Base-by-base conservation (phyloP, 129 eudicot species). In the Helianthus tuberosus region DNA sequence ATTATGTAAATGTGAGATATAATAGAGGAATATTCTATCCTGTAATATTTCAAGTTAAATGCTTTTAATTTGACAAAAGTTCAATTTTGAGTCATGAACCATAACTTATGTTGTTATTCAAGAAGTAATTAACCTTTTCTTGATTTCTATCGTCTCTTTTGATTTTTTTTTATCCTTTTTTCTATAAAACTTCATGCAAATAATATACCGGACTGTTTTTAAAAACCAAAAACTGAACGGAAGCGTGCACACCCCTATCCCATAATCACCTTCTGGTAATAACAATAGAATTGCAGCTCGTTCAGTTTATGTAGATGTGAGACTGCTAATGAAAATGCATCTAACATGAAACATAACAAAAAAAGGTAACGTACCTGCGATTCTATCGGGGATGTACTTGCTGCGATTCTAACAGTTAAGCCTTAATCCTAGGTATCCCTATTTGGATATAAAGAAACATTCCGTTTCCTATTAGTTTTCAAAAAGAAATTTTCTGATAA, bases 351-450 rank as follows among this genome's bases (percentile, higher is more conserved):
- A 36, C 5, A 53, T 61, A 15, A 38, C 29, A 14, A 39, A 72
- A 72, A 29, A 10, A 17, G 36, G 10, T 14, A 35, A 48, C 11
- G 17, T 84, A 89, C 98, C 98, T 82, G 91, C 96, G 69, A 93
- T 39, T 59, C 92, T 86, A 63, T 93, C 98, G 7, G 96, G 98
- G 66, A 93, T 89, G 81, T 89, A 89, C 72, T 79, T 84, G 67
- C 96, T n/a, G n/a, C n/a, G n/a, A n/a, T 78, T 89, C 76, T 69
- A 93, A 77, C 51, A 93, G 72, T 8, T 96, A 85, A 73, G 25
- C 77, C 85, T 86, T 90, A 62, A 90, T 60, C 52, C 98, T 96
- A 71, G 98, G 96, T 75, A 93, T 82, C 72, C 98, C 98, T 89
- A 75, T 74, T 84, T 74, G 8, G 54, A 68, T 51, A 43, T 23